Percentiles rank a stretch among this genome's conserved stretches.
phyloP scores from a whole-genome alignment of 202 grass and related monocot genomes.

The Digitaria exilis region DNA sequence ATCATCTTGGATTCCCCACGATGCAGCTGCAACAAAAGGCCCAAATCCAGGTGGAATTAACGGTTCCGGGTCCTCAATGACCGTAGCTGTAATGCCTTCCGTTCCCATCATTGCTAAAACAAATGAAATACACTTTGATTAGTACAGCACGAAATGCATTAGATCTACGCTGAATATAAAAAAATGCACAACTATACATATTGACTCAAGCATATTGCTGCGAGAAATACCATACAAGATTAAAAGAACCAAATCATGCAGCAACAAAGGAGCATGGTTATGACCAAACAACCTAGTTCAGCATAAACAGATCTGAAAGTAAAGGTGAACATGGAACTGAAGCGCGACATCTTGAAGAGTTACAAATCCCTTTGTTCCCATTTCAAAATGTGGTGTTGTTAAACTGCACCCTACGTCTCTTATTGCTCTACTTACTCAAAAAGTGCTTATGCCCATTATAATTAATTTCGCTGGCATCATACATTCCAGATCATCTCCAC shows the following conservation, averaged over 20 bases:
- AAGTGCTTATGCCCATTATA: too few species aligned
- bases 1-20: slow-evolving; percentile 47
- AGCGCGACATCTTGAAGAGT: not conserved
- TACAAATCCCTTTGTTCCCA: not conserved
- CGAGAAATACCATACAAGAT: not conserved
- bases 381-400: not conserved
- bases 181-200: slow-evolving; percentile 23
- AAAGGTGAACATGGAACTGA: not conserved
- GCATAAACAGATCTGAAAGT: slow-evolving; percentile 13
- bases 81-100: slow-evolving; percentile 59
- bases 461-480: not conserved
- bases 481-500: slow-evolving; percentile 3
- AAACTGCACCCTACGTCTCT: too few species aligned
- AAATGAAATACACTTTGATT: slow-evolving; percentile 12
- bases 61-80: slow-evolving; percentile 68
- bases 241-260: not conserved
- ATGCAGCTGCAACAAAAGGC: slow-evolving; percentile 50
- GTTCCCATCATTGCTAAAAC: slow-evolving; percentile 71
- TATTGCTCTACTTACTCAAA: too few species aligned
- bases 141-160: not conserved
- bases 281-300: not conserved
- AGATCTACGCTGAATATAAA: not conserved
- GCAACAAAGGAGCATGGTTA: not conserved
- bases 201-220: not conserved
- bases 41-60: slow-evolving; percentile 88